Base-by-base conservation (phyloP, 1,139 yeast species). In the Saccharomyces uvarum region DNA sequence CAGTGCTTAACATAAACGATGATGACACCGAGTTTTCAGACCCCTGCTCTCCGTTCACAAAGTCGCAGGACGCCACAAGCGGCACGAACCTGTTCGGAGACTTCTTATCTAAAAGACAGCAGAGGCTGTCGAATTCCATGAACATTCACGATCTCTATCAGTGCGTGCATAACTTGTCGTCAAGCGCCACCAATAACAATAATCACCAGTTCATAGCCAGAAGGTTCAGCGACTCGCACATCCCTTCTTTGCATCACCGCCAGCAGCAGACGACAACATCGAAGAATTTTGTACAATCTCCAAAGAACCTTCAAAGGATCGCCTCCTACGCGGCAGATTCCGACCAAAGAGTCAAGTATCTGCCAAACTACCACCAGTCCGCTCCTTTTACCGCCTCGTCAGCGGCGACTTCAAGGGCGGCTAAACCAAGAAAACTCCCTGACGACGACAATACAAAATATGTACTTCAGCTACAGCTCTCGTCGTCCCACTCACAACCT, bases 201-300 rank as follows among this genome's bases (percentile, higher is more conserved):
- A 16, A 46, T 14, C 48, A 16, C 13, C 32, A 32, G 8, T 51
- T 50, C 27, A 32, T 54, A 2, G 42, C 27, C 3, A 53, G 59
- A 38, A 51, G 57, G 28, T 55, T 53, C 14, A 56, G 57, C 49
- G 59, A 56, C n/a, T 51, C 55, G 33, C 33, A 31, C 33, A 31
- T 31, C 33, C 33, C 33, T 3, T 31, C 33, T 31, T 4, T 31
- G 33, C 33, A 31, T 41, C 29, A 42, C 38, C 33, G 33, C 52
- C 24, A 27, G 24, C 28, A 33, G 19, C 24, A 41, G 42, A 16
- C 47, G 13, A 44, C 11, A 31, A 50, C 24, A 19, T 38, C 31
- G 24, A 44, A 44, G 16, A 41, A 48, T 2, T 29, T 29, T 3
- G 26, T 41, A 2, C 24, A 16, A 14, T 16, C 47, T 16, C 11